Evolutionary conservation across 2,329 filamentous ascomycete genomes (phyloP), one percentile per base, ranked within the genome.

Genomic region (Talaromyces marneffei): DNA sequence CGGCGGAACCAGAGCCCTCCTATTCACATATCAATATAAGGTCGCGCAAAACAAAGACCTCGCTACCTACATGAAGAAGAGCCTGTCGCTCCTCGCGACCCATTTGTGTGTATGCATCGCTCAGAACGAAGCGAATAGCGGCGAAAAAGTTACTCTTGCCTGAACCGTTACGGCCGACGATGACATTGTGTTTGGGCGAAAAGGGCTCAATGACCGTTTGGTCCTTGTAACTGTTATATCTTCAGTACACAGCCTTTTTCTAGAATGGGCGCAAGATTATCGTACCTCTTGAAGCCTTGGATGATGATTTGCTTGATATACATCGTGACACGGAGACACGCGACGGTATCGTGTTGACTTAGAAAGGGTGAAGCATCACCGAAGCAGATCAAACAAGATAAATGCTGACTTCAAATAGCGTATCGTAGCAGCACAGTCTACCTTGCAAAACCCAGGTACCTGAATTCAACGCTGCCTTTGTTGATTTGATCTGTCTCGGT

Each of bases 271-370:
- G 57, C 31, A 61, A n/a, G 72, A 78, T 68, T 27, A 50, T 2
- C n/a, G 18, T 77, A 95, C 92, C 92, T 97, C 80, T 99, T 99
- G 81, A 99, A 99, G 86, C 94, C 94, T 78, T 99, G 94, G 74
- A 99, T 97, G 77, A 97, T 97, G 77, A 97, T 97, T 81, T 99
- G 94, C 78, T 99, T 99, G 84, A 99, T 97, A 82, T 95, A 94
- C 92, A 97, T 96, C 69, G 74, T 82, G 75, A 66, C 64, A 55
- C 39, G 42, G 55, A 48, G 50, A 48, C 52, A 62, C 63, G 63
- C 62, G 63, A 62, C 35, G 39, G 35, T 52, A 59, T 59, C 37
- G 31, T 40, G 18, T 35, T 18, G 20, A 18, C 16, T 39, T 39
- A 48, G 16, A 18, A 18, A 53, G 10, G 31, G 7, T 33, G 23